Evolutionary conservation across 2,329 filamentous ascomycete species (phyloP).

Genomic region (Ophiostoma montium): DNA sequence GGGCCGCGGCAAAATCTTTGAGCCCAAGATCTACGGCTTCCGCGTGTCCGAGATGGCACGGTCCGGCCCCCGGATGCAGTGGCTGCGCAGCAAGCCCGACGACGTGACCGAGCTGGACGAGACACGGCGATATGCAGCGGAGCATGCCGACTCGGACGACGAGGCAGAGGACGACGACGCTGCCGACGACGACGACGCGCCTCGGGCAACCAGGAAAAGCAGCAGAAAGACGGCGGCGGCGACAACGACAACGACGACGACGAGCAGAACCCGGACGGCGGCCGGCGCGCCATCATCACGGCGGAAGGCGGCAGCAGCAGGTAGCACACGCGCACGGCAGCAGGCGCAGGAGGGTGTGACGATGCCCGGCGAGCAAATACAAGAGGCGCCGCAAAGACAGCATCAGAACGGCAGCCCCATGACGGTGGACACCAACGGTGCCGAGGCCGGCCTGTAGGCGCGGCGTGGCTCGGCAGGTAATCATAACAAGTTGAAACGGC

Average conservation of each 20-base stretch:
- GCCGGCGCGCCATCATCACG: not conserved
- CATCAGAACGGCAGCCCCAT: slow-evolving; percentile 42
- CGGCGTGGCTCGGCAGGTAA: no score
- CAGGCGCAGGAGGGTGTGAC: slow-evolving; percentile 11
- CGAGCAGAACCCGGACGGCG: slow-evolving; percentile 4
- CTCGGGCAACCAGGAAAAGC: not conserved
- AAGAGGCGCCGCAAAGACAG: slow-evolving; percentile 20
- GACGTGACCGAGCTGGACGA: slow-evolving; percentile 80
- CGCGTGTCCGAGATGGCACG: slow-evolving; percentile 80
- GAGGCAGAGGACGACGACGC: slow-evolving; percentile 34
- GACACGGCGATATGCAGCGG: slow-evolving; percentile 37
- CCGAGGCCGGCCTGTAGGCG: slow-evolving; percentile 38
- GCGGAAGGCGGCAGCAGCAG: slow-evolving; percentile 14
- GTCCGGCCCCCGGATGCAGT: slow-evolving; percentile 90
- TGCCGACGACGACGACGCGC: slow-evolving; percentile 44
- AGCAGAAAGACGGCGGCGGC: not conserved
- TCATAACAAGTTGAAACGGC: no score
- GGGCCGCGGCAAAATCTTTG: slow-evolving; percentile 72
- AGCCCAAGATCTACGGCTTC: slow-evolving; percentile 94
- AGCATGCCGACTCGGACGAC: slow-evolving; percentile 45
- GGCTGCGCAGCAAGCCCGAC: slow-evolving; percentile 72
- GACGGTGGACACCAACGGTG: slow-evolving; percentile 38
- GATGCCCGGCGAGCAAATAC: not conserved
- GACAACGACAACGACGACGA: slow-evolving; percentile 16
- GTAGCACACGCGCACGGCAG: slow-evolving; percentile 27